A percentile compares a stretch with the other conserved stretches of the same genome.
phyloP scores from a whole-genome alignment of 345 rosid species.

The Toxicodendron radicans region DNA sequence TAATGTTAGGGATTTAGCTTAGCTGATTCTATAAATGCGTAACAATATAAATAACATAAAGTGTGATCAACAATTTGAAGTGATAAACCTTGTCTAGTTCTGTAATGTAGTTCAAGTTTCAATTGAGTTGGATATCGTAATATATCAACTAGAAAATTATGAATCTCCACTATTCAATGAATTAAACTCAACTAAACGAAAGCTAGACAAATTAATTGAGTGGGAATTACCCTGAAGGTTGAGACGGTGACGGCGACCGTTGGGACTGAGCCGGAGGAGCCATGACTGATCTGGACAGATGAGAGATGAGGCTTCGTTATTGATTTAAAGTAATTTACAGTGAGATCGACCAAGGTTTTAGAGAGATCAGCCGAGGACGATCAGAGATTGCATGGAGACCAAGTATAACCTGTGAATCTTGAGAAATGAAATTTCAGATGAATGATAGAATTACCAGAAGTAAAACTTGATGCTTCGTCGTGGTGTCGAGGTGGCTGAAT shows the following conservation, averaged over 20 bases:
- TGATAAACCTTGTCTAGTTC: background rate
- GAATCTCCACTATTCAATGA: background rate
- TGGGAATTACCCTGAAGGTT: conserved; percentile 85
- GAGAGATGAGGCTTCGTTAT: conserved; percentile 1
- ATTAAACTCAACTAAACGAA: conserved; percentile 8
- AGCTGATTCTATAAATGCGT: background rate
- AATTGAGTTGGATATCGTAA: background rate
- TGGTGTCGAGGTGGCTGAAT: background rate
- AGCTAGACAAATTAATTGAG: background rate
- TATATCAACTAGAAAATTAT: background rate
- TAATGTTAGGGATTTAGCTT: background rate
- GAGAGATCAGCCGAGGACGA: conserved; percentile 27
- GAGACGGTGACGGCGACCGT: conserved; percentile 87
- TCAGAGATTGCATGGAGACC: background rate
- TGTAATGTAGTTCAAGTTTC: conserved; percentile 13
- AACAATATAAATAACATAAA: background rate
- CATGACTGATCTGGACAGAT: conserved; percentile 41
- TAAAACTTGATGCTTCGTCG: background rate
- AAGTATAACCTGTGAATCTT: background rate
- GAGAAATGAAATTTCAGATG: conserved; percentile 9
- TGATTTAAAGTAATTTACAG: background rate
- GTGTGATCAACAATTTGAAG: background rate
- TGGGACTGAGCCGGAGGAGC: conserved; percentile 84
- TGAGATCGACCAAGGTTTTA: conserved; percentile 27
- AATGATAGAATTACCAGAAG: background rate